Percentiles rank a stretch among this genome's conserved stretches.
These are phyloP conservation scores for Cryphonectria carpinicola DNA, from an alignment of 2,329 filamentous ascomycete species.

Conservation along the genomic window DNA sequence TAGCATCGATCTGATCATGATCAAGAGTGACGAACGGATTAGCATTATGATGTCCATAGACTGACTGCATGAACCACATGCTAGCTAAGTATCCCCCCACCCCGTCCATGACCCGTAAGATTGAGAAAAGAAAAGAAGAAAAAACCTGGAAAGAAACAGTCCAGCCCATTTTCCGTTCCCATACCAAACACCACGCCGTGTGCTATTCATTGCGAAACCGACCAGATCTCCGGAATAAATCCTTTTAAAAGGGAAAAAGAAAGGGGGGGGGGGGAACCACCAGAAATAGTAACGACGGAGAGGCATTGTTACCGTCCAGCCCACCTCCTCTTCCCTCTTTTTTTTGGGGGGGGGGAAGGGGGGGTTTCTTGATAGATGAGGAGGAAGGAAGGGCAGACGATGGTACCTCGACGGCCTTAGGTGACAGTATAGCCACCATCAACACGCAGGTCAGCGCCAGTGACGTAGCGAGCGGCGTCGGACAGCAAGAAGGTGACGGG, in stretches of 20 bases:
- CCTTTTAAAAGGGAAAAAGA: not conserved
- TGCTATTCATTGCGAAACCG: not conserved
- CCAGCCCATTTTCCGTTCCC: not conserved
- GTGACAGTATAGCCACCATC: constrained; percentile 90
- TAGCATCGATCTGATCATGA: not conserved
- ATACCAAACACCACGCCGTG: not conserved
- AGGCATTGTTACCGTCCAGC: not conserved
- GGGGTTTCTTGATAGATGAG: not conserved
- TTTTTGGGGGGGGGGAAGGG: not conserved
- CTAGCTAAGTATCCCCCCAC: not conserved
- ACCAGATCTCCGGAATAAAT: not conserved
- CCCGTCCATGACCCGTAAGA: not conserved
- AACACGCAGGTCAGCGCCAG: constrained; percentile 76
- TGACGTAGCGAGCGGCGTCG: constrained; percentile 61
- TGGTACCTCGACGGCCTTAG: constrained; percentile 54
- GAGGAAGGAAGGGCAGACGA: not conserved
- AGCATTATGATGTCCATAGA: not conserved
- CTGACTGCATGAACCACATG: not conserved
- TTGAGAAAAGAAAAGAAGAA: not conserved
- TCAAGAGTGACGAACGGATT: not conserved
- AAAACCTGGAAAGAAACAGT: not conserved
- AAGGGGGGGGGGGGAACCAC: too few relatives aligned
- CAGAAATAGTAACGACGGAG: too few relatives aligned
- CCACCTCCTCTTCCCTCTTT: not conserved
- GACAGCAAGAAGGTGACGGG: constrained; percentile 63